Conservation (phyloP, 1,284 basidiomycete genomes). For the Malassezia equina region DNA sequence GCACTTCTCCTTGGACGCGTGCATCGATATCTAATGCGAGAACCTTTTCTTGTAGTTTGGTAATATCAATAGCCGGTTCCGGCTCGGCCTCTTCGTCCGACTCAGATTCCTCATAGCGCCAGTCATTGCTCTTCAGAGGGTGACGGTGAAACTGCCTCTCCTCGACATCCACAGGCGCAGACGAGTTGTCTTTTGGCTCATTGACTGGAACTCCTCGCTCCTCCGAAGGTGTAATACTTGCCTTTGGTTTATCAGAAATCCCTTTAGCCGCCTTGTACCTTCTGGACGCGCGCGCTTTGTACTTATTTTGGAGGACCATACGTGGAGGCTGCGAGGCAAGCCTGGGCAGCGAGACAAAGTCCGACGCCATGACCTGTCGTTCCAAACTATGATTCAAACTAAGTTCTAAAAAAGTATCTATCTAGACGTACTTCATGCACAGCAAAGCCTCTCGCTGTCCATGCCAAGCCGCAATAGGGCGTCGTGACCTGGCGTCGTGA, state of each 20-base stretch:
- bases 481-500: too few species aligned
- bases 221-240: background rate
- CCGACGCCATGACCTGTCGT: too few species aligned
- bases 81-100: slow-evolving; percentile 27
- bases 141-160: background rate
- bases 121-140: slow-evolving; percentile 1
- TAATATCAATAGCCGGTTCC: slow-evolving; percentile 41
- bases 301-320: slow-evolving; percentile 47
- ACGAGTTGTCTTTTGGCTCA: background rate
- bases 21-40: slow-evolving; percentile 24
- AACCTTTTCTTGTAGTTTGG: slow-evolving; percentile 28
- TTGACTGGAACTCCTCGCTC: too few species aligned
- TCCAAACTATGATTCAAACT: too few species aligned
- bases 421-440: too few species aligned
- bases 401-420: too few species aligned
- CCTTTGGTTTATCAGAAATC: background rate
- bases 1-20: slow-evolving; percentile 18
- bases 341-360: too few species aligned
- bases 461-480: too few species aligned
- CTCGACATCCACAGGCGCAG: background rate
- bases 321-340: background rate
- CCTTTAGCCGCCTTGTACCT: slow-evolving; percentile 24
- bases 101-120: slow-evolving; percentile 14
- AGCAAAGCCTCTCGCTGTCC: too few species aligned
- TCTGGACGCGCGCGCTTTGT: slow-evolving; percentile 43